These are phyloP conservation scores for Albophoma yamanashiensis DNA, from an alignment of 2,329 filamentous ascomycete genomes.

Conservation along the genomic window DNA sequence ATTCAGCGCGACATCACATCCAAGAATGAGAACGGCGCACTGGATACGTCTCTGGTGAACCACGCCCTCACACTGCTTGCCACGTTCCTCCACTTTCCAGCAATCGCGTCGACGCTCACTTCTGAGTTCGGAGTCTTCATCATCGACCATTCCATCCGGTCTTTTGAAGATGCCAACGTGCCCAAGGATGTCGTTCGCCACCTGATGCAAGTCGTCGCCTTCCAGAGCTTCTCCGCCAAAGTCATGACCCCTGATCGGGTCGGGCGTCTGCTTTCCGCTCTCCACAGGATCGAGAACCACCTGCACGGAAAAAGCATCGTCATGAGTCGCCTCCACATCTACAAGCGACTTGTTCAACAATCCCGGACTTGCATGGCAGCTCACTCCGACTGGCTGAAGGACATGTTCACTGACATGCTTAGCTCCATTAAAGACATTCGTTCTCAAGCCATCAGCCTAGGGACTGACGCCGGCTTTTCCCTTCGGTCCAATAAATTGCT, in stretches of 20 bases:
- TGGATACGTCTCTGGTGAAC: constrained; percentile 61
- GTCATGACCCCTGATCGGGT: constrained; percentile 65
- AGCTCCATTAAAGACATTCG: constrained; percentile 70
- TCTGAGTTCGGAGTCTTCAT: constrained; percentile 73
- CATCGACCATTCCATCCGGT: constrained; percentile 67
- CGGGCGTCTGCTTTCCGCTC: constrained; percentile 55
- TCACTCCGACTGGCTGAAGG: constrained; percentile 69
- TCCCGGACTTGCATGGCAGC: constrained; percentile 58
- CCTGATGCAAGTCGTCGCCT: constrained; percentile 69
- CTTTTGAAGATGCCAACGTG: constrained; percentile 54
- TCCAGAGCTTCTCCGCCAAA: constrained; percentile 67
- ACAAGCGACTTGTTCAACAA: constrained; percentile 66
- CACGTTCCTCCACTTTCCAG: constrained; percentile 64
- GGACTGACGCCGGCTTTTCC: constrained; percentile 56
- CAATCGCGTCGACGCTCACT: constrained; percentile 59
- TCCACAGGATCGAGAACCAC: constrained; percentile 64
- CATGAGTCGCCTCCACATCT: constrained; percentile 66
- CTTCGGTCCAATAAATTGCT: constrained; percentile 61
- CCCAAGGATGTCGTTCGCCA: constrained; percentile 72
- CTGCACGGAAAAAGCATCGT: constrained; percentile 73
- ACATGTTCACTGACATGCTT: constrained; percentile 73
- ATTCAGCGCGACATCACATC: constrained; percentile 71
- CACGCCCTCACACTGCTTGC: constrained; percentile 70
- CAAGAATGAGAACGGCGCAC: constrained; percentile 41
- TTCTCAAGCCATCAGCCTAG: constrained; percentile 61